A percentile compares a stretch with the other conserved stretches of the same genome.
Evolutionary conservation across 192 early-diverging fungal genomes (phyloP).

Genomic region (Mortierella antarctica): DNA sequence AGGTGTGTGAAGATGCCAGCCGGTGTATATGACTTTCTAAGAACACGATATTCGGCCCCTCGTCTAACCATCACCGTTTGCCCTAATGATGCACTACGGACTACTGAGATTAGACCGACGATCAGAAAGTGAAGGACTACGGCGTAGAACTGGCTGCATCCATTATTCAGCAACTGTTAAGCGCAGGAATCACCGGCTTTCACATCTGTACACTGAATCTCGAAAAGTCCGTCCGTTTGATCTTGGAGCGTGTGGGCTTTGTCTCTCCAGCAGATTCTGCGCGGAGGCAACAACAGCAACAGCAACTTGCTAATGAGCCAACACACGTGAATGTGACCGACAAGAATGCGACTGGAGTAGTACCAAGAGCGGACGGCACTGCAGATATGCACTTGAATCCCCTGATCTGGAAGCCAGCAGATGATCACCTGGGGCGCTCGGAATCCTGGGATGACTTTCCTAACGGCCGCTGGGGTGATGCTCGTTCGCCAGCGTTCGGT

Average conservation of each 20-base stretch:
- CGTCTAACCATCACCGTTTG: not conserved
- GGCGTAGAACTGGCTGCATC: conserved; percentile 76
- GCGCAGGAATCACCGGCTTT: conserved; percentile 64
- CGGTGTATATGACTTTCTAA: not conserved
- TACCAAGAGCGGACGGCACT: not conserved
- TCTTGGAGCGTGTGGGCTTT: conserved; percentile 78
- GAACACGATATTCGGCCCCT: too few relatives aligned
- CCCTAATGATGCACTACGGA: not conserved
- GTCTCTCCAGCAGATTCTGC: conserved; percentile 45
- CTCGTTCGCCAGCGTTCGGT: conserved; percentile 80
- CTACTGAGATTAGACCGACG: conserved; percentile 66
- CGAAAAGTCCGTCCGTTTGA: conserved; percentile 79
- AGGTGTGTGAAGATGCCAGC: conserved; percentile 55
- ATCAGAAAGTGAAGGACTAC: conserved; percentile 87
- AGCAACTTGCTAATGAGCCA: conserved; percentile 11
- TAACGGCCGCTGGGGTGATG: conserved; percentile 90
- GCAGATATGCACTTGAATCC: conserved; percentile 53
- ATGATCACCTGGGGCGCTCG: conserved; percentile 66
- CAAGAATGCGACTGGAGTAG: not conserved
- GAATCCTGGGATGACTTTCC: conserved; percentile 91
- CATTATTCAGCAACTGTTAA: conserved; percentile 76
- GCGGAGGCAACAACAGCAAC: conserved; percentile 9
- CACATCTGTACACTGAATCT: conserved; percentile 88
- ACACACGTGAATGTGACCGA: conserved; percentile 8
- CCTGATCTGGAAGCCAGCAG: conserved; percentile 65